A percentile compares a stretch with the other conserved stretches of the same genome.
Conservation (phyloP, 164 flowering plant species). For the Stephania cephalantha region DNA sequence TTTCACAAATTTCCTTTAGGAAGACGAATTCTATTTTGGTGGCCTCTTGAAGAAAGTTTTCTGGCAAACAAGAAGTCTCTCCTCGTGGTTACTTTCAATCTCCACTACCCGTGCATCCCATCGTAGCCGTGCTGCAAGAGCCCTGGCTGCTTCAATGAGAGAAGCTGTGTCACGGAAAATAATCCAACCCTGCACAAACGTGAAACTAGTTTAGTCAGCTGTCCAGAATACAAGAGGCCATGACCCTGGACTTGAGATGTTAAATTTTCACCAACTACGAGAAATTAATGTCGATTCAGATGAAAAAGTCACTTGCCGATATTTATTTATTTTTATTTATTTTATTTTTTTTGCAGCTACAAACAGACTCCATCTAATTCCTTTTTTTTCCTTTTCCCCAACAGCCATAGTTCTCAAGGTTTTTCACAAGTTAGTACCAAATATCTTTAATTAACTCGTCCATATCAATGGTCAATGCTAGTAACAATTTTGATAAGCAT, state of each 20-base stretch:
- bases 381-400: background rate
- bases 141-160: constrained; percentile 64
- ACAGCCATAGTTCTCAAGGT: background rate
- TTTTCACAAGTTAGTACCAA: background rate
- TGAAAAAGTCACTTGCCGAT: background rate
- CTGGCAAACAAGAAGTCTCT: constrained; percentile 86
- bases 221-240: background rate
- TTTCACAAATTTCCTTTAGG: constrained; percentile 7
- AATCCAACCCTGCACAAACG: constrained; percentile 83
- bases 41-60: constrained; percentile 81
- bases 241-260: background rate
- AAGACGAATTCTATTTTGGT: constrained; percentile 24
- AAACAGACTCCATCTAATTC: background rate
- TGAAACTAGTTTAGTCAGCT: background rate
- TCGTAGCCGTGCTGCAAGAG: constrained; percentile 53
- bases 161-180: constrained; percentile 55
- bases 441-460: too few species aligned
- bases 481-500: background rate
- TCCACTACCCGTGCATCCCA: constrained; percentile 96
- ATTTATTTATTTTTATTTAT: too few species aligned
- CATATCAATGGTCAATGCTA: background rate
- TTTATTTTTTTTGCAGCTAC: background rate
- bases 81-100: constrained; percentile 68
- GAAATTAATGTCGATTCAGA: background rate
- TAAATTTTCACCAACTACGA: background rate